Base-by-base conservation (phyloP, 208 protist genomes). In the Crithidia thermophila region DNA sequence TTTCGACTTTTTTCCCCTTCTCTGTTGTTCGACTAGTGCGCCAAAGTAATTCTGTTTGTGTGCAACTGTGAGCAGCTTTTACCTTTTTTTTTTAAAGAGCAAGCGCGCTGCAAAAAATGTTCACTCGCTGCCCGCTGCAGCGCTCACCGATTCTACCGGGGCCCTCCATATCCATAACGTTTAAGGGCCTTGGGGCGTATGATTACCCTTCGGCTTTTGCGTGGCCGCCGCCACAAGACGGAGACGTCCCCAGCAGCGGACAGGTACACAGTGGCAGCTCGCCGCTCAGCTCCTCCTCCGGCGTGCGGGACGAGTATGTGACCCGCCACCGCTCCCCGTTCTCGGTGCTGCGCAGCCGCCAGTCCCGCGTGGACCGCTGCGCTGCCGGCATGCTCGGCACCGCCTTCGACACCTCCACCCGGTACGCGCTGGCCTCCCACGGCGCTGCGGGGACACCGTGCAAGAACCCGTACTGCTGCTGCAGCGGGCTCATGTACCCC, bases 311-410 rank as follows among this genome's bases (percentile, higher is more conserved):
- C 13, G 18, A 59, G 39, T 61, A 62, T 49, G 21, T 49, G 34
- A 51, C 71, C 0, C 18, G 75, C 63, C 18, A 31, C 37, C 88
- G 88, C n/a, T 94, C 88, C 3, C 78, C 85, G 3, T 94, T 85
- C 43, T 75, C 88, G 0, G 77, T 91, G 16, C 67, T 94, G 18
- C 66, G 85, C 18, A 83, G 77, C 25, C 77, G 77, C 23, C 75
- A 80, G 20, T 67, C 55, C 3, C 43, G 55, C 13, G 75, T 75
- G 7, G 78, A 70, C 11, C 58, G 58, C 31, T 94, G 88, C 45
- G 73, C 78, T 5, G 43, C 75, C 18, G 66, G 70, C 18, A 46
- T 91, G 42, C 59, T 81, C 13, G 58, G 72, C 4, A 16, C 40
- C 1, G 49, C 61, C 4, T 61, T 56, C 14, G 68, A 58, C 31